phyloP scores from a whole-genome alignment of 306 rosid species.

The Quercus robur region DNA sequence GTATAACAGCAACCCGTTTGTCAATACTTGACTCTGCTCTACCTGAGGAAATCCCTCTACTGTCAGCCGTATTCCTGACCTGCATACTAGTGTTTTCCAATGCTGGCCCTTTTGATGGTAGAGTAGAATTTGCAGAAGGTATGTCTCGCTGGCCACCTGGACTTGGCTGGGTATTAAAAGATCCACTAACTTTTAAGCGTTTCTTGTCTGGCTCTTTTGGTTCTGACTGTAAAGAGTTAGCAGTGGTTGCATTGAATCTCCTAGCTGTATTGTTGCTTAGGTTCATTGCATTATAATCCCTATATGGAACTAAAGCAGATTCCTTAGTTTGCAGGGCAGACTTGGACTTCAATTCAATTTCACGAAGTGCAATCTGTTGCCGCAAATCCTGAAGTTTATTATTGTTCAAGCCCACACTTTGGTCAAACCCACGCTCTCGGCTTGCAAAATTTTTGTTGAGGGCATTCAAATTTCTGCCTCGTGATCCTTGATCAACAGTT shows the following conservation, averaged over 20 bases:
- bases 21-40: slow-evolving; percentile 44
- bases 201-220: slow-evolving; percentile 64
- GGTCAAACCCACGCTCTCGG: slow-evolving; percentile 50
- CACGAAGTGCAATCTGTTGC: slow-evolving; percentile 87
- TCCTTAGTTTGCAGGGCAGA: slow-evolving; percentile 73
- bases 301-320: slow-evolving; percentile 35
- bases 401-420: slow-evolving; percentile 40
- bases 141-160: slow-evolving; percentile 36
- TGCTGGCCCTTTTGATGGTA: slow-evolving; percentile 42
- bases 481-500: slow-evolving; percentile 50
- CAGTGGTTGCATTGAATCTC: slow-evolving; percentile 29
- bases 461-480: slow-evolving; percentile 41
- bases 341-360: slow-evolving; percentile 76
- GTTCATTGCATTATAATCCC: slow-evolving; percentile 42
- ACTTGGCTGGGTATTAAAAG: slow-evolving; percentile 34
- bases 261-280: slow-evolving; percentile 37
- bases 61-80: slow-evolving; percentile 33
- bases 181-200: slow-evolving; percentile 52
- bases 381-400: slow-evolving; percentile 87
- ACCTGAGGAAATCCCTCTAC: slow-evolving; percentile 33
- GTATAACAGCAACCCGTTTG: slow-evolving; percentile 36
- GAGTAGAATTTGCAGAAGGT: slow-evolving; percentile 32
- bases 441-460: slow-evolving; percentile 34
- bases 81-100: slow-evolving; percentile 23
- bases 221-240: slow-evolving; percentile 41